phyloP scores from a whole-genome alignment of 805 yeast genomes.

The Diddensiella caesifluorescens region DNA sequence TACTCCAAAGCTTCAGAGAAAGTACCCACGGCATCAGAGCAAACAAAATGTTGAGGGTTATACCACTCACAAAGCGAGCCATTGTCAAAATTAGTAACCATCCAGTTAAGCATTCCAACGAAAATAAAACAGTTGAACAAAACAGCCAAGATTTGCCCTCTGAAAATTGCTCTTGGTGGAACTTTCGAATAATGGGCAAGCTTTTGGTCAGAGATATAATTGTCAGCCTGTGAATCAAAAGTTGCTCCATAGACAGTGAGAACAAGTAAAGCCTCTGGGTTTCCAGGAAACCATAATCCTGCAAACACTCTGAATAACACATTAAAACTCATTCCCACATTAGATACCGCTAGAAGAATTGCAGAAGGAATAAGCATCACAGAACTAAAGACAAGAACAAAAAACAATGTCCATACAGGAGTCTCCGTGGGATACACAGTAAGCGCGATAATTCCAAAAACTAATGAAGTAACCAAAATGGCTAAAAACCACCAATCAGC shows the following conservation, averaged over 20 bases:
- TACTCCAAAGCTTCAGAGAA: conserved; percentile 41
- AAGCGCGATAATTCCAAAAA: conserved; percentile 40
- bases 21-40: conserved; percentile 36
- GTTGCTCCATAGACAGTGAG: conserved; percentile 39
- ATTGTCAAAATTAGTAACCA: conserved; percentile 29
- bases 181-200: conserved; percentile 41
- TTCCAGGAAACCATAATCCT: conserved; percentile 62
- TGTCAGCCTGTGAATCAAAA: conserved; percentile 59
- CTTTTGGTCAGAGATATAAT: conserved; percentile 51
- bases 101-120: conserved; percentile 32
- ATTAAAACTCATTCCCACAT: conserved; percentile 50
- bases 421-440: conserved; percentile 43
- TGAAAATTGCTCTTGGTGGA: conserved; percentile 39
- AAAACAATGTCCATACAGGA: conserved; percentile 57
- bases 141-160: conserved; percentile 38
- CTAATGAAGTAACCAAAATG: conserved; percentile 40
- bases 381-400: conserved; percentile 48
- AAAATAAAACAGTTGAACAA: conserved; percentile 33
- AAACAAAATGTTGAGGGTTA: conserved; percentile 19
- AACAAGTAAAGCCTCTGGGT: conserved; percentile 48
- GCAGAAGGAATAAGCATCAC: conserved; percentile 56
- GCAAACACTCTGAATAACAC: conserved; percentile 59
- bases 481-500: conserved; percentile 70
- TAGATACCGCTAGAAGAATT: conserved; percentile 54
- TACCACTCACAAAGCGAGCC: conserved; percentile 39